phyloP scores from a whole-genome alignment of 495 filamentous ascomycete genomes.

The Penicillium chermesinum region DNA sequence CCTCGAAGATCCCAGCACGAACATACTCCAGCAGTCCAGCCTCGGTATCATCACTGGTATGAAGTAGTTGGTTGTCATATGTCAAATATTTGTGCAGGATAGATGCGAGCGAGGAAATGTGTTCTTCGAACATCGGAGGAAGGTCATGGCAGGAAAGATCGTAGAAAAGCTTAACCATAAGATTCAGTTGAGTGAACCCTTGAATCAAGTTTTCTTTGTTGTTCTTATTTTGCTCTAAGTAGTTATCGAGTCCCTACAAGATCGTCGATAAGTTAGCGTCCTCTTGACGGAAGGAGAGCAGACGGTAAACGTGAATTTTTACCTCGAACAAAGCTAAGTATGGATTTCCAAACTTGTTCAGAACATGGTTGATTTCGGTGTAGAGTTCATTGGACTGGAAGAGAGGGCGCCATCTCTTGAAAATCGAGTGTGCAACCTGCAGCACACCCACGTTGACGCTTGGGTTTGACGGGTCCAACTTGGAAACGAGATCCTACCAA shows the following conservation, averaged over 20 bases:
- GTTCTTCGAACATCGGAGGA: constrained; percentile 85
- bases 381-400: constrained; percentile 88
- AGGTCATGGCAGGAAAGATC: constrained; percentile 96
- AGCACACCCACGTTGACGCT: constrained; percentile 87
- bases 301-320: too few relatives aligned
- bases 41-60: constrained; percentile 81
- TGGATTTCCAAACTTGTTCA: constrained; percentile 71
- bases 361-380: constrained; percentile 90
- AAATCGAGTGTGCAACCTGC: constrained; percentile 96
- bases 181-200: constrained; percentile 74
- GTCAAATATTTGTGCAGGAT: constrained; percentile 89
- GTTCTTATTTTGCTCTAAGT: constrained; percentile 67
- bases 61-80: constrained; percentile 77
- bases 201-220: constrained; percentile 68
- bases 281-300: too few relatives aligned
- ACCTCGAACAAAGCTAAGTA: constrained; percentile 76
- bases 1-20: constrained; percentile 89
- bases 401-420: constrained; percentile 89
- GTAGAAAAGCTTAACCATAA: constrained; percentile 86
- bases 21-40: constrained; percentile 75
- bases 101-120: constrained; percentile 65
- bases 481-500: constrained; percentile 75
- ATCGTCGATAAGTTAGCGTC: constrained; percentile 4
- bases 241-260: constrained; percentile 63
- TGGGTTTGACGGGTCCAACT: constrained; percentile 70